Evolutionary conservation across 805 yeast genomes (phyloP).

Genomic region (Candida lessepsii): DNA sequence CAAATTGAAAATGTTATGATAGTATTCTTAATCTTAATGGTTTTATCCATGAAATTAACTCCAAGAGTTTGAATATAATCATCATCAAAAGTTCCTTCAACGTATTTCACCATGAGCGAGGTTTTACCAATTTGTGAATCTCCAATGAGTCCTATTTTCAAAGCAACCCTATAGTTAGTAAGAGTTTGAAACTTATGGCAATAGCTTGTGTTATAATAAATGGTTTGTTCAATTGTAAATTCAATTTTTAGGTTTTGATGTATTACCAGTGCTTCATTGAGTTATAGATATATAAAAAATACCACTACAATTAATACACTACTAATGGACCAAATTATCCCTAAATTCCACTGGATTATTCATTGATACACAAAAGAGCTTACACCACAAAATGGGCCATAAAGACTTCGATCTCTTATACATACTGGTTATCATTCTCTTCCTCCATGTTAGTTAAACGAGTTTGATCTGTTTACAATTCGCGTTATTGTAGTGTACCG

Average conservation of each 20-base stretch:
- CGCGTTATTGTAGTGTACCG: too few relatives aligned
- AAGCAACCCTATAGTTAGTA: conserved; percentile 48
- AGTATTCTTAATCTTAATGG: conserved; percentile 78
- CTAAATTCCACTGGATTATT: too few relatives aligned
- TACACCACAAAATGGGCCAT: too few relatives aligned
- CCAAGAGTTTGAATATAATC: conserved; percentile 93
- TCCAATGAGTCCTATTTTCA: conserved; percentile 90
- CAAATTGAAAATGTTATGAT: conserved; percentile 88
- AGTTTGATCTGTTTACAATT: conserved; percentile 6
- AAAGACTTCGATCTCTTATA: too few relatives aligned
- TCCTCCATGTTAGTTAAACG: conserved; percentile 12
- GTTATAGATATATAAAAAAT: too few relatives aligned
- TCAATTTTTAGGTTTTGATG: too few relatives aligned
- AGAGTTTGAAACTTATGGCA: background rate
- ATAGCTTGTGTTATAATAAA: too few relatives aligned
- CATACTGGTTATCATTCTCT: conserved; percentile 17
- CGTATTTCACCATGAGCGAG: conserved; percentile 93
- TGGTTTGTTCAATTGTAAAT: too few relatives aligned
- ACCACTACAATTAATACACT: too few relatives aligned
- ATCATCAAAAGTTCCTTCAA: conserved; percentile 90
- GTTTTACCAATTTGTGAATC: conserved; percentile 97
- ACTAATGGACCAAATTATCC: too few relatives aligned
- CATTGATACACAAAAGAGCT: too few relatives aligned
- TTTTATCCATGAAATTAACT: conserved; percentile 91
- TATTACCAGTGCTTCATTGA: too few relatives aligned